Evolutionary conservation across 2,329 filamentous ascomycete species (phyloP).

Genomic region (Claviceps citrina): DNA sequence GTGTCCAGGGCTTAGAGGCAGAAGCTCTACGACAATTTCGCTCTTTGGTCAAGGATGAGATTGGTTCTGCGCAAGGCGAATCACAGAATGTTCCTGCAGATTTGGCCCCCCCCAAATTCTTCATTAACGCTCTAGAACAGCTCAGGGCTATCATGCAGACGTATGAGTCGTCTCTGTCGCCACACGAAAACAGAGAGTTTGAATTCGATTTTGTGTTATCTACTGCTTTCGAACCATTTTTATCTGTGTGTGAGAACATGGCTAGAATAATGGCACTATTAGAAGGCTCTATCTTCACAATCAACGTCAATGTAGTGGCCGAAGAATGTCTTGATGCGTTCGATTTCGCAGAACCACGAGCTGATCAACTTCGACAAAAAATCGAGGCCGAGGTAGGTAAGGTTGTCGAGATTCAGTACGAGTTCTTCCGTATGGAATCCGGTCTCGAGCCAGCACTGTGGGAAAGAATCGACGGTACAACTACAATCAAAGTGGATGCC

Average conservation of each 20-base stretch:
- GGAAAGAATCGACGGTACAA: conserved; percentile 27
- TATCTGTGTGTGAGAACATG: conserved; percentile 58
- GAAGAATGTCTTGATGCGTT: conserved; percentile 40
- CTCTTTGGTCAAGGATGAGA: conserved; percentile 63
- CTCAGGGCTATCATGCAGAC: conserved; percentile 68
- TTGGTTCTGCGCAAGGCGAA: conserved; percentile 58
- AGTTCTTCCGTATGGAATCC: conserved; percentile 59
- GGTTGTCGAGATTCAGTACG: conserved; percentile 52
- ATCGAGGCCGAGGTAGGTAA: conserved; percentile 39
- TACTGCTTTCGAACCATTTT: conserved; percentile 74
- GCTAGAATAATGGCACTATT: conserved; percentile 44
- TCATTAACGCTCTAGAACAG: conserved; percentile 65
- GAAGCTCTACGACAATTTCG: conserved; percentile 74
- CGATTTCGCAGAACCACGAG: conserved; percentile 45
- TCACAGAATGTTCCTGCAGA: conserved; percentile 56
- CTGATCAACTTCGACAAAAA: conserved; percentile 38
- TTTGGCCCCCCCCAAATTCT: conserved; percentile 62
- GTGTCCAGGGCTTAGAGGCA: conserved; percentile 52
- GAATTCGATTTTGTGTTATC: conserved; percentile 61
- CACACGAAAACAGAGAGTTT: conserved; percentile 41
- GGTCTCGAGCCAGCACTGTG: conserved; percentile 52
- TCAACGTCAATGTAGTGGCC: conserved; percentile 55
- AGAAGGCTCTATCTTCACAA: conserved; percentile 49
- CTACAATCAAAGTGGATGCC: conserved; percentile 25
- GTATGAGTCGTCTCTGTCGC: conserved; percentile 65